Evolutionary conservation across 352 stramenopile genomes (phyloP).

Genomic region (Globisporangium acanthophoron): DNA sequence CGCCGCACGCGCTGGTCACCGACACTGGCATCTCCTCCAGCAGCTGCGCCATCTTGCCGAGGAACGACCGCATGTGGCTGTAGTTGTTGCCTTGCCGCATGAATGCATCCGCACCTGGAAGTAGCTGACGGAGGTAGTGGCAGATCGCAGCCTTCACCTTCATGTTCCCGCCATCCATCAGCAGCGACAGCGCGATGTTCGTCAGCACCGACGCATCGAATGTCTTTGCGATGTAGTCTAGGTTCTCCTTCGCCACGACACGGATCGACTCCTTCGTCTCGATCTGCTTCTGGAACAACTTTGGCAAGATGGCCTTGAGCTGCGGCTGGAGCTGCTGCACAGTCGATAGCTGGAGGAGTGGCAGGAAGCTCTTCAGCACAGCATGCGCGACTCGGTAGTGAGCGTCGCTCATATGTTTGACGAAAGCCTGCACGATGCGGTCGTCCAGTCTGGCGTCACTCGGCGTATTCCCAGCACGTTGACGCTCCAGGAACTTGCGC

Average conservation of each 20-base stretch:
- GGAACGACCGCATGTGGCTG: constrained; percentile 54
- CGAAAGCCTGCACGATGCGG: constrained; percentile 41
- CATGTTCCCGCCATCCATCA: constrained; percentile 75
- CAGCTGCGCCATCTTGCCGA: constrained; percentile 65
- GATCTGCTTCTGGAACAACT: constrained; percentile 71
- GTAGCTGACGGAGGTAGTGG: constrained; percentile 51
- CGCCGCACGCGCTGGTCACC: constrained; percentile 44
- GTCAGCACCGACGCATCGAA: constrained; percentile 47
- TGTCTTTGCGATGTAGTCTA: constrained; percentile 47
- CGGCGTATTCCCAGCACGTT: constrained; percentile 1
- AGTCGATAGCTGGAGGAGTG: constrained; percentile 34
- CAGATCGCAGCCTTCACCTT: constrained; percentile 71
- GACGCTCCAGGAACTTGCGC: constrained; percentile 6
- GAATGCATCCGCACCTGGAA: constrained; percentile 48
- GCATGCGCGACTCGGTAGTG: constrained; percentile 75
- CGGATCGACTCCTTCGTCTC: constrained; percentile 69
- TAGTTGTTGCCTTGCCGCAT: constrained; percentile 35
- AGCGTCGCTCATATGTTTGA: constrained; percentile 61
- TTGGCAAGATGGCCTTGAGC: constrained; percentile 53
- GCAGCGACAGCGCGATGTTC: constrained; percentile 41
- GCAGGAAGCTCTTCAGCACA: constrained; percentile 53
- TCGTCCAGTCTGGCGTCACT: constrained; percentile 45
- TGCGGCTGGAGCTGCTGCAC: constrained; percentile 38
- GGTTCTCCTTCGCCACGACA: constrained; percentile 42
- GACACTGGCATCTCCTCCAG: constrained; percentile 64